phyloP scores from a whole-genome alignment of 257 asterid genomes.

The Solanum ossicruentum region DNA sequence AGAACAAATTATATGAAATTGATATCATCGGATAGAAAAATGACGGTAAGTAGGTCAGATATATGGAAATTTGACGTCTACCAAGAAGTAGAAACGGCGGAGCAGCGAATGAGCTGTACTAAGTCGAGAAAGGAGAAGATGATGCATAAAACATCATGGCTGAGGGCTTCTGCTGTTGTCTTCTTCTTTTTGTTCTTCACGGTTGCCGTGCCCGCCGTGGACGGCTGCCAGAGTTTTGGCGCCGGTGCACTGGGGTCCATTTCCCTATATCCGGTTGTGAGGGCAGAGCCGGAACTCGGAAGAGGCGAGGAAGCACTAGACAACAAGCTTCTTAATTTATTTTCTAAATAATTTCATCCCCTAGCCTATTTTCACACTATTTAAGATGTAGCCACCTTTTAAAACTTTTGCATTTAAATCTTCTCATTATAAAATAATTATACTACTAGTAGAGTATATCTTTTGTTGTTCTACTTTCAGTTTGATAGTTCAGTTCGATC shows the following conservation, averaged over 20 bases:
- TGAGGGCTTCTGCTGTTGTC: constrained; percentile 25
- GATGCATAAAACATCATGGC: constrained; percentile 44
- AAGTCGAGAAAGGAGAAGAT: constrained; percentile 68
- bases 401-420: neutral
- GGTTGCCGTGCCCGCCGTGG: neutral
- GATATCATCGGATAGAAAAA: neutral
- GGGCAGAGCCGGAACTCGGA: neutral
- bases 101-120: constrained; percentile 67
- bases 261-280: neutral
- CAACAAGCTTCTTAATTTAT: neutral
- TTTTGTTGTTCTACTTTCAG: too few relatives aligned
- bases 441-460: too few relatives aligned
- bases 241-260: constrained; percentile 3
- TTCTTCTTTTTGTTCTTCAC: constrained; percentile 19
- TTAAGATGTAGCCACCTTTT: neutral
- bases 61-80: neutral
- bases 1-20: neutral
- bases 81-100: constrained; percentile 88
- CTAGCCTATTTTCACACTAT: neutral
- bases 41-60: neutral
- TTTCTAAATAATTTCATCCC: neutral
- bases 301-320: neutral
- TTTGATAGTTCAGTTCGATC: too few relatives aligned
- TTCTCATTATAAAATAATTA: too few relatives aligned
- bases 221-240: constrained; percentile 15